Percentiles rank a stretch among this genome's conserved stretches.
Conservation (phyloP, 208 protist species). For the Entamoeba nuttalli region DNA sequence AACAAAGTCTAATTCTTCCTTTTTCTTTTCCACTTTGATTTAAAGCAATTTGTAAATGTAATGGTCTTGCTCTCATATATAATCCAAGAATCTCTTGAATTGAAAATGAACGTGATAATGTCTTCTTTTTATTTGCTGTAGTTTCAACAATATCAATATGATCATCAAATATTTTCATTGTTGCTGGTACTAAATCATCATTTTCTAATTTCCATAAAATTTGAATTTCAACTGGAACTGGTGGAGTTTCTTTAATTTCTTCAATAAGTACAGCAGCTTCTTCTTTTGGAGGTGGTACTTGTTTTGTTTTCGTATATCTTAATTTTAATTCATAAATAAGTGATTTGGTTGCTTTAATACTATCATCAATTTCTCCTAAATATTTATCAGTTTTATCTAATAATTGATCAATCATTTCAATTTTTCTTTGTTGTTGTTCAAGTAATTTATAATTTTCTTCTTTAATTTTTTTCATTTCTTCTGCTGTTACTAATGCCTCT, state of each 20-base stretch:
- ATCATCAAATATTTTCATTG: neutral
- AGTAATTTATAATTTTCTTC: neutral
- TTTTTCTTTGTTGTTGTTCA: neutral
- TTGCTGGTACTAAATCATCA: neutral
- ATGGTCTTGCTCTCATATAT: neutral
- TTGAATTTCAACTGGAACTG: neutral
- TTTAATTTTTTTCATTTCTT: neutral
- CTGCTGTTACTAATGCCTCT: neutral
- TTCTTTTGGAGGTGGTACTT: neutral
- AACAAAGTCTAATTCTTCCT: neutral
- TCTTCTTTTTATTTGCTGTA: neutral
- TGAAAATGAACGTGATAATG: neutral
- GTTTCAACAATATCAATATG: neutral
- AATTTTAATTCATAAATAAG: neutral
- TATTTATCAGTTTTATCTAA: neutral
- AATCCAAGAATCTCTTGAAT: neutral
- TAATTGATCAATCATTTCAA: neutral
- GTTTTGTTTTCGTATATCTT: neutral
- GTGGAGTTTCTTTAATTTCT: neutral
- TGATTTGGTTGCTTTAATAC: neutral
- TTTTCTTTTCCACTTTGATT: neutral
- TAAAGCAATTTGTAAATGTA: neutral
- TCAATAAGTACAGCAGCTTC: neutral
- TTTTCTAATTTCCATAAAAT: neutral
- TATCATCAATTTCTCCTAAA: neutral